These are phyloP conservation scores for Candida berthetii DNA, from an alignment of 805 yeast genomes.

Conservation along the genomic window DNA sequence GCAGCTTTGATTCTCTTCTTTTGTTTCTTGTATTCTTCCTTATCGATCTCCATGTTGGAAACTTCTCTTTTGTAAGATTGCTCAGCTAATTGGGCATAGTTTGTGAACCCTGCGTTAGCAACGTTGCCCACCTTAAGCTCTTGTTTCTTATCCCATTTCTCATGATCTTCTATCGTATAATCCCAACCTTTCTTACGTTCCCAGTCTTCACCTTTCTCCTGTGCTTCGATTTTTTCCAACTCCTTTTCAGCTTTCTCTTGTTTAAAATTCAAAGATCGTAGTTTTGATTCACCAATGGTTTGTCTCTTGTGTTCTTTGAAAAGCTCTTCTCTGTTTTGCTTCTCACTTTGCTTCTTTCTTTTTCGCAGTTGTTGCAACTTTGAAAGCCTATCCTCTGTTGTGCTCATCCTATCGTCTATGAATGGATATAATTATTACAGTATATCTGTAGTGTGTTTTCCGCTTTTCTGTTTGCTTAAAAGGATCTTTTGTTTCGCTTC, in stretches of 20 bases:
- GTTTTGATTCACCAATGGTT: slow-evolving; percentile 15
- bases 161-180: slow-evolving; percentile 59
- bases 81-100: slow-evolving; percentile 52
- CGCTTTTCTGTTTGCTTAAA: background rate
- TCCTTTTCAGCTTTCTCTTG: slow-evolving; percentile 32
- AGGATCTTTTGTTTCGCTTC: no score
- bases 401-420: background rate
- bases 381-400: slow-evolving; percentile 5
- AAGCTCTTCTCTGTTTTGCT: slow-evolving; percentile 30
- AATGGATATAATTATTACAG: no score
- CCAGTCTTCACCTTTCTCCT: slow-evolving; percentile 31
- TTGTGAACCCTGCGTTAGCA: slow-evolving; percentile 35
- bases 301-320: slow-evolving; percentile 25
- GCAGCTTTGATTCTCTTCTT: slow-evolving; percentile 18
- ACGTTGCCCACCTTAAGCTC: slow-evolving; percentile 21
- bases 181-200: slow-evolving; percentile 43
- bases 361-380: slow-evolving; percentile 22
- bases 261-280: slow-evolving; percentile 23
- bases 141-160: slow-evolving; percentile 48
- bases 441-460: no score
- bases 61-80: slow-evolving; percentile 52
- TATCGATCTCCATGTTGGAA: slow-evolving; percentile 27
- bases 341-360: slow-evolving; percentile 21
- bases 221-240: slow-evolving; percentile 20
- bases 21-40: slow-evolving; percentile 36